These are phyloP conservation scores for Phlegmacium glaucopus DNA, from an alignment of 768 basidiomycete species.

Conservation along the genomic window DNA sequence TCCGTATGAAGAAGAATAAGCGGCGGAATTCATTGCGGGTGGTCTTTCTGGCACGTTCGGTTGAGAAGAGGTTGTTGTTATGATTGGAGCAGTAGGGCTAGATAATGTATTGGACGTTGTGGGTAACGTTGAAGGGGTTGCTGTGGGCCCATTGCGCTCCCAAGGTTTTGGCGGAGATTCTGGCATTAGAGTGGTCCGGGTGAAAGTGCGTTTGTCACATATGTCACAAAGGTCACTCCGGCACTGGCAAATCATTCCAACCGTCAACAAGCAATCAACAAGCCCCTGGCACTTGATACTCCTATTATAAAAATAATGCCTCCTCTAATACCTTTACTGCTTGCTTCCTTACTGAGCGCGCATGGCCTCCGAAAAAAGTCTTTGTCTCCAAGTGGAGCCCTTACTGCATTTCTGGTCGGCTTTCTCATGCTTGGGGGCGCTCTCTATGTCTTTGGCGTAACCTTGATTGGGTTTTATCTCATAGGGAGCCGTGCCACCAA, in stretches of 20 bases:
- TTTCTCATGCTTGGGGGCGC: constrained; percentile 69
- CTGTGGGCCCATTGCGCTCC: constrained; percentile 58
- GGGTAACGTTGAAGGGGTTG: constrained; percentile 27
- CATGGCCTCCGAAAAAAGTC: constrained; percentile 77
- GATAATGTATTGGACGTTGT: constrained; percentile 18
- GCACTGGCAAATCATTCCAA: no score
- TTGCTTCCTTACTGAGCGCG: constrained; percentile 52
- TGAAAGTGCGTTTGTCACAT: no score
- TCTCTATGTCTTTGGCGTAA: constrained; percentile 58
- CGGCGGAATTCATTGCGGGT: constrained; percentile 31
- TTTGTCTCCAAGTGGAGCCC: constrained; percentile 72
- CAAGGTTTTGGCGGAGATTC: constrained; percentile 88
- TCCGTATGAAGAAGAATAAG: constrained; percentile 33
- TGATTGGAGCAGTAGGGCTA: constrained; percentile 22
- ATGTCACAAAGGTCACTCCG: no score
- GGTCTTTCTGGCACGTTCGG: constrained; percentile 65
- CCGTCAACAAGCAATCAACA: no score
- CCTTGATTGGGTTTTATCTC: constrained; percentile 77
- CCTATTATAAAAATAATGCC: no score
- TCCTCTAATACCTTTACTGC: constrained; percentile 30
- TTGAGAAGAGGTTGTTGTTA: constrained; percentile 11
- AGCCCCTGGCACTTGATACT: no score
- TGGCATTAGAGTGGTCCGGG: constrained; percentile 23
- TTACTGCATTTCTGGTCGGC: constrained; percentile 75
- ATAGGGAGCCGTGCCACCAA: constrained; percentile 83